These are phyloP conservation scores for Canariomyces notabilis DNA, from an alignment of 2,329 filamentous ascomycete genomes.

Conservation along the genomic window DNA sequence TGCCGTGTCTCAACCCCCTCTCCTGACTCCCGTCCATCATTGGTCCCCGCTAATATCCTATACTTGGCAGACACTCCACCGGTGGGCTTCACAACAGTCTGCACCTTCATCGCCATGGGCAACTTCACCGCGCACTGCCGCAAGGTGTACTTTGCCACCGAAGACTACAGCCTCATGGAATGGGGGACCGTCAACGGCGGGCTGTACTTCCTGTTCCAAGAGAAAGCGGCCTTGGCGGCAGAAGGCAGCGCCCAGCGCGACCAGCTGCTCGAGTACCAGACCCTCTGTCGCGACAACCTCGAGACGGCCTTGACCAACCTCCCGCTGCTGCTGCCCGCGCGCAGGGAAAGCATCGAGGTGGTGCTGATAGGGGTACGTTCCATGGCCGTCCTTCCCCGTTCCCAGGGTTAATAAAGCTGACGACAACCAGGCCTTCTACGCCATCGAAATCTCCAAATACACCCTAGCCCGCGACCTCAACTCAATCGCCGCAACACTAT, in stretches of 20 bases:
- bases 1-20: conserved; percentile 11
- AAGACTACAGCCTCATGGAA: conserved; percentile 45
- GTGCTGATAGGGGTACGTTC: conserved; percentile 51
- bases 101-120: conserved; percentile 44
- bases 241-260: conserved; percentile 27
- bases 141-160: conserved; percentile 46
- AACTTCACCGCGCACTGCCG: conserved; percentile 48
- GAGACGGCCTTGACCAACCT: conserved; percentile 48
- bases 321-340: conserved; percentile 52
- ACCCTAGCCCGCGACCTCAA: conserved; percentile 61
- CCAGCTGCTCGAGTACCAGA: conserved; percentile 33
- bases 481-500: conserved; percentile 54
- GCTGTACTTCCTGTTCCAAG: conserved; percentile 46
- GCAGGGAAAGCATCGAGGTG: conserved; percentile 51
- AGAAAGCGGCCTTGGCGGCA: conserved; percentile 37
- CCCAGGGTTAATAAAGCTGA: not conserved
- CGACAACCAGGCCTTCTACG: conserved; percentile 48
- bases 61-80: conserved; percentile 39
- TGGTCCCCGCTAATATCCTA: conserved; percentile 1
- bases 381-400: not conserved
- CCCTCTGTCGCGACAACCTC: conserved; percentile 43
- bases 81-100: conserved; percentile 46
- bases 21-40: not conserved
- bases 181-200: conserved; percentile 48
- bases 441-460: conserved; percentile 57